Evolutionary conservation across 305 asterid species (phyloP).

Genomic region (Striga hermonthica): DNA sequence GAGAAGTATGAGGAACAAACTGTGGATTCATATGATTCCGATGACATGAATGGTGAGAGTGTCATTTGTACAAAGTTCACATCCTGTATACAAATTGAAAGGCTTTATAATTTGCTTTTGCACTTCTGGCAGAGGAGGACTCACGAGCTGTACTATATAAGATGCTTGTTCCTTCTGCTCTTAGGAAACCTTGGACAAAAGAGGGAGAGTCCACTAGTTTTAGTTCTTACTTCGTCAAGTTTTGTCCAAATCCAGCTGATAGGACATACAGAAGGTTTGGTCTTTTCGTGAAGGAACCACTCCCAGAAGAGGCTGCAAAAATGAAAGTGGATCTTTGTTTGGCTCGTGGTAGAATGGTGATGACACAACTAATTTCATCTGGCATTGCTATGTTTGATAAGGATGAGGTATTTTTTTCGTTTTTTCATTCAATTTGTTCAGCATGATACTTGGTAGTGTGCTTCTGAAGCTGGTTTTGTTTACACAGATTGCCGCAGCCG

Average conservation of each 20-base stretch:
- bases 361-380: constrained; percentile 62
- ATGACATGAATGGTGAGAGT: constrained; percentile 57
- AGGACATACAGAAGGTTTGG: constrained; percentile 75
- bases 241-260: constrained; percentile 74
- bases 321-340: constrained; percentile 79
- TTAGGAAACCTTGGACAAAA: constrained; percentile 62
- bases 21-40: constrained; percentile 54
- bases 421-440: constrained; percentile 28
- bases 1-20: constrained; percentile 45
- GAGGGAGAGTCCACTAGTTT: constrained; percentile 48
- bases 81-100: constrained; percentile 29
- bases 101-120: constrained; percentile 30
- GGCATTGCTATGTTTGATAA: constrained; percentile 60
- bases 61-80: constrained; percentile 27
- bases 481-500: constrained; percentile 69
- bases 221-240: constrained; percentile 57
- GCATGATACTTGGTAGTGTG: constrained; percentile 23
- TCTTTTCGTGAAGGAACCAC: constrained; percentile 72
- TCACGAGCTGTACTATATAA: constrained; percentile 75
- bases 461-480: constrained; percentile 31
- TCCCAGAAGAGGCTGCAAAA: constrained; percentile 81
- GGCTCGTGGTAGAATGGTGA: constrained; percentile 85
- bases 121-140: constrained; percentile 58
- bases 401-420: constrained; percentile 52
- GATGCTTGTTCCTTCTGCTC: constrained; percentile 90